Evolutionary conservation across 202 grass and related monocot genomes (phyloP), one percentile per base, ranked within the genome.

Genomic region (Zizania palustris): DNA sequence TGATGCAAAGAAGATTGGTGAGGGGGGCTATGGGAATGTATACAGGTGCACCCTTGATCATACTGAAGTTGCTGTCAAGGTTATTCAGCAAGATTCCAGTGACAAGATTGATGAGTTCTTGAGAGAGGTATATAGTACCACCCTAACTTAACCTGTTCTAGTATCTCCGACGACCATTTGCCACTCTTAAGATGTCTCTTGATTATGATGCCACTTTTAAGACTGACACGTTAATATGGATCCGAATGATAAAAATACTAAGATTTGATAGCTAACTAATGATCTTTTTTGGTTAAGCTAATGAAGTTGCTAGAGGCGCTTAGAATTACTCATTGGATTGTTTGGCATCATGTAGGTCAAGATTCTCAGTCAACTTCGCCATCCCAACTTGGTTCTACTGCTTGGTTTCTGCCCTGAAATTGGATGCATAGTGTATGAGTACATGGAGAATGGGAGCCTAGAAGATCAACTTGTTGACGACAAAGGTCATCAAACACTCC

Each of bases 11-110:
- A 95, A 95, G 83, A 99, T 99, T 45, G 96, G 96, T 13, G 91
- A 95, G 76, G 96, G 96, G 51, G 85, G 91, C 85, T 95, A 90
- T 79, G 96, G 96, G 28, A 78, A 82, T 85, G 96, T 99, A 39
- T 99, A 92, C 53, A 99, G 80, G 87, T 95, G 96, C 75, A 90
- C 36, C 72, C 96, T 99, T 87, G 96, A 99, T 63, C 89, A 99
- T 60, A 99, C 89, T 60, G 83, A 91, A 71, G 96, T 99, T 41
- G 96, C 96, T 70, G 72, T 99, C 51, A 99, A 99, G 74, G 91
- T 99, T 82, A 77, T 90, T 71, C 79, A 85, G 38, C 91, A 98
- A 75, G 91, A 99, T 67, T 92, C 89, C 28, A 63, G 66, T 73
- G 66, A 89, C 60, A 95, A 88, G 86, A 85, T 73, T 11, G 78